Base-by-base conservation (phyloP, 2,329 filamentous ascomycete genomes). In the Hypoxylon sp. region DNA sequence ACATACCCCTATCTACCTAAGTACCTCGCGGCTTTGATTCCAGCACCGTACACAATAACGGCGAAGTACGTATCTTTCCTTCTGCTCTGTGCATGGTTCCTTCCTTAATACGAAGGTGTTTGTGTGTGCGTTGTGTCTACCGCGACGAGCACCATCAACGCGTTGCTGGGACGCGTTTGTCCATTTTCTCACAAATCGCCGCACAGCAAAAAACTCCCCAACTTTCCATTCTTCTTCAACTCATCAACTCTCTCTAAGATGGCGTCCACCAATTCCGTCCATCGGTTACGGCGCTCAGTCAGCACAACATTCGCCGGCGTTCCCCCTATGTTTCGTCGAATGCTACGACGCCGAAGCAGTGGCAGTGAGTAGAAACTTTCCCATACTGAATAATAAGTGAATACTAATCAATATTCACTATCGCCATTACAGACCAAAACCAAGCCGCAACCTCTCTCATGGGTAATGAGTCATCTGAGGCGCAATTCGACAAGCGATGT, bases 161-260 rank as follows among this genome's bases (percentile, higher is more conserved):
- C 17, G 17, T 11, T 11, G 11, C 38, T 9, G 38, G 7, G 17
- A 21, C 38, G 38, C 38, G 9, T 43, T 10, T 19, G n/a, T 43
- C 38, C 21, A 21, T 41, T 41, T 41, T 41, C n/a, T 17, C n/a
- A 41, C 36, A 41, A 41, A 41, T 17, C 36, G 36, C 36, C 36
- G 36, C 14, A n/a, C 14, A n/a, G n/a, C 14, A n/a, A 41, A 17
- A 41, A 41, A 41, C n/a, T 17, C 19, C n/a, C n/a, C 6, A 7
- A 4, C 17, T 43, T 43, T 9, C 38, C 7, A 5, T 38, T 14
- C 5, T 38, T 38, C 34, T 5, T n/a, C 34, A 38, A 43, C 1
- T 9, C 38, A 11, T 21, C 38, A 21, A 43, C 17, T 10, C 11
- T 10, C 17, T 11, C 3, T 5, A 11, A 9, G 17, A 43, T 43